A percentile compares a stretch with the other conserved stretches of the same genome.
Conservation (phyloP, 2,329 filamentous ascomycete genomes). For the Hymenotorrendiella dingleyae region DNA sequence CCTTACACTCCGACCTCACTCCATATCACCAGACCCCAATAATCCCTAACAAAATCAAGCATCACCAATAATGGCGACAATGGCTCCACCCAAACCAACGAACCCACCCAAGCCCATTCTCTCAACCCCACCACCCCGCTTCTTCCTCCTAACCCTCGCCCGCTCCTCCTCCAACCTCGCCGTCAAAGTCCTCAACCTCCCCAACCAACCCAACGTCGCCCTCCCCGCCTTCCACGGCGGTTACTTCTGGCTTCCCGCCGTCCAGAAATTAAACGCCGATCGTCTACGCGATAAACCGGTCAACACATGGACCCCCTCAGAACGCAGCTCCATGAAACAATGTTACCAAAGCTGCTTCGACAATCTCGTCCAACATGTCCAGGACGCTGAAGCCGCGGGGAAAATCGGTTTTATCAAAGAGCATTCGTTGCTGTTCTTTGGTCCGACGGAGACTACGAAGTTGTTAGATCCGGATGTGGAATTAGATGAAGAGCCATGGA, state of each 20-base stretch:
- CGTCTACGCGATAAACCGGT: constrained; percentile 12
- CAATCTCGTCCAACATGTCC: constrained; percentile 23
- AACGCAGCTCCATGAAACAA: constrained; percentile 20
- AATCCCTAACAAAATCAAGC: no score
- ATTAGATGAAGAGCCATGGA: not conserved
- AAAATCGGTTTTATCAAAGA: constrained; percentile 33
- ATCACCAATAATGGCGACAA: no score
- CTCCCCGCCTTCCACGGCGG: constrained; percentile 1
- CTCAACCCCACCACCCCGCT: constrained; percentile 1
- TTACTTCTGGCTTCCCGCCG: constrained; percentile 4
- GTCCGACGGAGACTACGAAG: constrained; percentile 18
- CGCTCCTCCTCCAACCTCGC: constrained; percentile 31
- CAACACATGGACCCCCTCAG: constrained; percentile 26
- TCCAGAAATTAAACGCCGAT: not conserved
- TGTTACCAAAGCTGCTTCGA: constrained; percentile 27
- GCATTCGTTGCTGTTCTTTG: constrained; percentile 29
- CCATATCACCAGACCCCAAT: no score
- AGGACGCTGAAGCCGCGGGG: constrained; percentile 19
- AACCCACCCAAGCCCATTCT: no score
- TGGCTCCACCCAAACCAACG: no score
- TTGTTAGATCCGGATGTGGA: constrained; percentile 8
- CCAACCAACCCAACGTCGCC: constrained; percentile 20
- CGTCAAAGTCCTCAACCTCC: constrained; percentile 26
- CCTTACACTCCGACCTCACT: no score
- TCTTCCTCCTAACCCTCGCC: constrained; percentile 3